Conservation (phyloP, 805 yeast genomes). For the Lipomyces spencermartinsiae region DNA sequence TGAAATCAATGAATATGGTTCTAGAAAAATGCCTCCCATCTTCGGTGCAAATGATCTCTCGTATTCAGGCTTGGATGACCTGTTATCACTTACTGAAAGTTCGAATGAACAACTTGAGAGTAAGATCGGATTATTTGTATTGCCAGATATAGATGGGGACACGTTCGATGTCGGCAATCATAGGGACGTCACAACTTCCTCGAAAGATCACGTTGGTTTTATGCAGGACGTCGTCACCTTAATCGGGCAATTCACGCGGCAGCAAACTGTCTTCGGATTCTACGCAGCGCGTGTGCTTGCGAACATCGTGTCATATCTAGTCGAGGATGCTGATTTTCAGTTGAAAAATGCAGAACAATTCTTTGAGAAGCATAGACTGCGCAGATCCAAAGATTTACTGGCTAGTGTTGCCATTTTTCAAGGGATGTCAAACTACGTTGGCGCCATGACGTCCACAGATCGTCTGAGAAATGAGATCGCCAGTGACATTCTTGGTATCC, state of each 20-base stretch:
- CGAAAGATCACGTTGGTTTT: slow-evolving; percentile 14
- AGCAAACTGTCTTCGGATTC: slow-evolving; percentile 12
- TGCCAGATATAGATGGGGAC: slow-evolving; percentile 10
- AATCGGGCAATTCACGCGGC: slow-evolving; percentile 12
- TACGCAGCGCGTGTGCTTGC: slow-evolving; percentile 30
- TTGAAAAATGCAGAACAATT: slow-evolving; percentile 25
- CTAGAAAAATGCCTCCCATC: slow-evolving; percentile 14
- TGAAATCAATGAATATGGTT: slow-evolving; percentile 20
- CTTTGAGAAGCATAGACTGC: slow-evolving; percentile 22
- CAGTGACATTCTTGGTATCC: slow-evolving; percentile 67
- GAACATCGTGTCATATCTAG: slow-evolving; percentile 18
- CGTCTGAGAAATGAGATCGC: slow-evolving; percentile 65
- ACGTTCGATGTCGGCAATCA: slow-evolving; percentile 12
- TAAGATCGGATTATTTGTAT: slow-evolving; percentile 11
- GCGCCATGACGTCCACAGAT: slow-evolving; percentile 51
- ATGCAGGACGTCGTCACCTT: slow-evolving; percentile 21
- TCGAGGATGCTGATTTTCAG: slow-evolving; percentile 23
- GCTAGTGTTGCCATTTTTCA: slow-evolving; percentile 28
- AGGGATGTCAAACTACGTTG: slow-evolving; percentile 47
- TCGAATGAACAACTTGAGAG: slow-evolving; percentile 17
- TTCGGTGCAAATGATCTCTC: slow-evolving; percentile 3
- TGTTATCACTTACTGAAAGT: slow-evolving; percentile 18
- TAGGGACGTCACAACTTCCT: not conserved
- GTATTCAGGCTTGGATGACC: slow-evolving; percentile 24
- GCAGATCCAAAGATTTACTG: slow-evolving; percentile 23